A percentile compares a stretch with the other conserved stretches of the same genome.
Conservation (phyloP, 257 asterid genomes). For the Primulina eburnea region DNA sequence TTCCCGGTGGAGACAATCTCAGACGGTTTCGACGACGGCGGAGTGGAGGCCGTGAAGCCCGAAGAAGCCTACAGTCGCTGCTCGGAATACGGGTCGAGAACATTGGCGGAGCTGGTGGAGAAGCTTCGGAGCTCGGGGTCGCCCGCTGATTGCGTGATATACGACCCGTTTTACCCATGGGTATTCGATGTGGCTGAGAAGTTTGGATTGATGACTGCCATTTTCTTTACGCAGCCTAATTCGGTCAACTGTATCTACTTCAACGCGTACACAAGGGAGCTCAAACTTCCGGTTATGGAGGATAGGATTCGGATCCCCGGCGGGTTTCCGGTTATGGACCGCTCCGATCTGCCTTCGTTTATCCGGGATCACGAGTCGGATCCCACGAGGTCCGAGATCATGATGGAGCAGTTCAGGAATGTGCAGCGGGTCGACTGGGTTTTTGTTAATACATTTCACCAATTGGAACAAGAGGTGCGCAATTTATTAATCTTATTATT, state of each 20-base stretch:
- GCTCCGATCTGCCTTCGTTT: slow-evolving; percentile 38
- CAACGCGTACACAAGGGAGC: slow-evolving; percentile 25
- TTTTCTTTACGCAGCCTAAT: slow-evolving; percentile 37
- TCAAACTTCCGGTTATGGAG: slow-evolving; percentile 34
- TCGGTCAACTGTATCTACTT: slow-evolving; percentile 29
- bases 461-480: slow-evolving; percentile 41
- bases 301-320: slow-evolving; percentile 24
- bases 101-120: slow-evolving; percentile 28
- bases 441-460: slow-evolving; percentile 36
- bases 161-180: slow-evolving; percentile 44
- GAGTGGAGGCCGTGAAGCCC: not conserved
- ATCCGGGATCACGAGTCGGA: slow-evolving; percentile 22
- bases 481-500: not conserved
- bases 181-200: slow-evolving; percentile 38
- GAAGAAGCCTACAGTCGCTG: slow-evolving; percentile 16
- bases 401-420: slow-evolving; percentile 33
- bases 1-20: slow-evolving; percentile 34
- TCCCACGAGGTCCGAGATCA: slow-evolving; percentile 5
- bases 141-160: slow-evolving; percentile 35
- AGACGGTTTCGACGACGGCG: slow-evolving; percentile 46
- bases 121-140: slow-evolving; percentile 28
- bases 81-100: slow-evolving; percentile 26
- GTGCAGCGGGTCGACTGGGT: slow-evolving; percentile 35
- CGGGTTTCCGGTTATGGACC: slow-evolving; percentile 25
- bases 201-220: slow-evolving; percentile 23